These are phyloP conservation scores for Umbelopsis sp. DNA, from an alignment of 192 early-diverging fungal species.

Conservation along the genomic window DNA sequence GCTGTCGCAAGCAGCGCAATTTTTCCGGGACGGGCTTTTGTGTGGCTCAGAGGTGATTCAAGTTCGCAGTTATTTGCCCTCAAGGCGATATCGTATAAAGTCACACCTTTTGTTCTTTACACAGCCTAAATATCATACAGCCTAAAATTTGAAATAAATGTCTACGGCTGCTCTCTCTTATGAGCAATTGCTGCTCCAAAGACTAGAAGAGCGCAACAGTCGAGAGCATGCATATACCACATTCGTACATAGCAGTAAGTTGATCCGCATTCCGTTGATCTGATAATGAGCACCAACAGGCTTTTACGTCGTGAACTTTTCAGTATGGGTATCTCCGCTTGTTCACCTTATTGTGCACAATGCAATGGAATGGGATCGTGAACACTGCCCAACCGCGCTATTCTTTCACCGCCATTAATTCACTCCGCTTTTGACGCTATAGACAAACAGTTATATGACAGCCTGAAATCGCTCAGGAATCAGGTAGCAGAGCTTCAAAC, in stretches of 20 bases:
- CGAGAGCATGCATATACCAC: constrained; percentile 48
- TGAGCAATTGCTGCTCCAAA: constrained; percentile 32
- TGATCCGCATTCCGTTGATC: constrained; percentile 26
- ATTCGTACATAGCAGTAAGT: constrained; percentile 54
- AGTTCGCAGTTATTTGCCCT: neutral
- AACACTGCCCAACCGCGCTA: constrained; percentile 32
- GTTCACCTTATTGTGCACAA: too few species aligned
- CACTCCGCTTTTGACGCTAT: neutral
- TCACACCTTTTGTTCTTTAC: neutral
- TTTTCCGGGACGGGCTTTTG: too few species aligned
- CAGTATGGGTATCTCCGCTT: too few species aligned
- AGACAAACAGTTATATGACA: neutral
- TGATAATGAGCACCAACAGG: too few species aligned
- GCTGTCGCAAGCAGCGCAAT: too few species aligned
- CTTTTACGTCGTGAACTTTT: too few species aligned
- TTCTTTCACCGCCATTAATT: neutral
- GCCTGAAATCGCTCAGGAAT: neutral
- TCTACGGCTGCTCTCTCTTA: constrained; percentile 1
- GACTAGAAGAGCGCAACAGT: constrained; percentile 42
- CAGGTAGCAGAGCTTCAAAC: constrained; percentile 1
- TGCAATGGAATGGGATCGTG: constrained; percentile 18
- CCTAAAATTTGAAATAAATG: neutral
- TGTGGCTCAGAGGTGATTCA: too few species aligned
- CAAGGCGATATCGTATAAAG: neutral
- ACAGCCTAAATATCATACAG: neutral